Base-by-base conservation (phyloP, 2,329 filamentous ascomycete genomes). In the Neobulgaria alba region DNA sequence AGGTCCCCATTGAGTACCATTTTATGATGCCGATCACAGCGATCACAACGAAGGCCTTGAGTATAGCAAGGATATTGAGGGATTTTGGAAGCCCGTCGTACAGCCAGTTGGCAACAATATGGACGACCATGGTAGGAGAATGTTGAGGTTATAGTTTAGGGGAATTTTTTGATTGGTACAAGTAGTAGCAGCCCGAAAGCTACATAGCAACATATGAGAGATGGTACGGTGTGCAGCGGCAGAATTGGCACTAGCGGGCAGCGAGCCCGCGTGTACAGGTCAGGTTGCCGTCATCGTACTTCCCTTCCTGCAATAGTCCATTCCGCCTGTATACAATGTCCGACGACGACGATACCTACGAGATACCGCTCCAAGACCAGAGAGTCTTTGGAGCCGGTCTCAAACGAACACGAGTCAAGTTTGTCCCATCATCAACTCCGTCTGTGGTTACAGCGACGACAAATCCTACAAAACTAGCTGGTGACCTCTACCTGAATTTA, bases 1-100 rank as follows among this genome's bases (percentile, higher is more conserved):
- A 67, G 10, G 80, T 75, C 51, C 92, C 93, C 49, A 77, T 77
- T 56, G 82, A 84, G 67, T 83, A 95, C 56, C 71, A 69, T 69
- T 95, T 96, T 18, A 84, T 48, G 7, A 76, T 42, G 48, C 71
- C 69, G 19, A 69, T 52, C n/a, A 68, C 50, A 51, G 73, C 74
- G 42, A 80, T 53, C 16, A 73, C 57, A 3, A 68, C 64, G 55
- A 68, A 68, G 41, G 70, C 63, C 58, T 71, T 68, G 2, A 76
- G 72, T 33, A 81, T 65, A 14, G 67, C 56, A 77, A 50, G 53
- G n/a, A 42, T 29, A 38, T 46, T 49, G 9, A 48, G 49, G 17
- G 55, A 36, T 20, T 48, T 40, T 4, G 53, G 46, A 16, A 57
- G 42, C 4, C 52, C 45, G 30, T 46, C 43, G 47, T 31, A 49